Percentiles rank a stretch among this genome's conserved stretches.
Evolutionary conservation across 805 yeast species (phyloP).

Genomic region (Saccharomyces eubayanus): DNA sequence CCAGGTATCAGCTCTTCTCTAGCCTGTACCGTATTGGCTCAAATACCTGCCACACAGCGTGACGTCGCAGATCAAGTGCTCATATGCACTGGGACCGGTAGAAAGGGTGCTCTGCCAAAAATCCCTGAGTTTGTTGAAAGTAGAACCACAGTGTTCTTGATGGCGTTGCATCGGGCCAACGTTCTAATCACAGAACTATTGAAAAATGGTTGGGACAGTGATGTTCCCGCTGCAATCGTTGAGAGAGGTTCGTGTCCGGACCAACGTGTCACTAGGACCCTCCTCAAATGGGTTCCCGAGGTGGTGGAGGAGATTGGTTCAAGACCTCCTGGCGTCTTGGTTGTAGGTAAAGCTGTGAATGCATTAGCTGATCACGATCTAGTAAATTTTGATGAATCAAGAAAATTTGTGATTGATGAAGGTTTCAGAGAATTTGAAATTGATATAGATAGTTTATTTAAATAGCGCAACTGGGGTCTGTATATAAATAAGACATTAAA

Average conservation of each 20-base stretch:
- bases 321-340: slow-evolving; percentile 85
- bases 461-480: background rate
- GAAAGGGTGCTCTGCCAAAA: slow-evolving; percentile 71
- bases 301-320: slow-evolving; percentile 75
- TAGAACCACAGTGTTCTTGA: slow-evolving; percentile 78
- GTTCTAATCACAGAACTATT: slow-evolving; percentile 45
- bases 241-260: slow-evolving; percentile 93
- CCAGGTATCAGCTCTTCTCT: slow-evolving; percentile 89
- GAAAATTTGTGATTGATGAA: slow-evolving; percentile 29
- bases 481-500: background rate
- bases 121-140: slow-evolving; percentile 64
- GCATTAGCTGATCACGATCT: slow-evolving; percentile 30
- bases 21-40: slow-evolving; percentile 74
- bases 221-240: slow-evolving; percentile 73
- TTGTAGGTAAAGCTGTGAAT: slow-evolving; percentile 72
- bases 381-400: slow-evolving; percentile 17
- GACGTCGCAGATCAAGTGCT: slow-evolving; percentile 88
- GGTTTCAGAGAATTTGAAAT: slow-evolving; percentile 25
- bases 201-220: slow-evolving; percentile 54
- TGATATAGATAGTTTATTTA: slow-evolving; percentile 1
- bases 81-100: slow-evolving; percentile 90
- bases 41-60: slow-evolving; percentile 86
- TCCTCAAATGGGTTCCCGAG: slow-evolving; percentile 53
- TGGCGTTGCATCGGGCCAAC: slow-evolving; percentile 73
- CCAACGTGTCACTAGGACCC: slow-evolving; percentile 75